phyloP scores from a whole-genome alignment of 805 yeast genomes.

The Tetrapisispora fleetii region DNA sequence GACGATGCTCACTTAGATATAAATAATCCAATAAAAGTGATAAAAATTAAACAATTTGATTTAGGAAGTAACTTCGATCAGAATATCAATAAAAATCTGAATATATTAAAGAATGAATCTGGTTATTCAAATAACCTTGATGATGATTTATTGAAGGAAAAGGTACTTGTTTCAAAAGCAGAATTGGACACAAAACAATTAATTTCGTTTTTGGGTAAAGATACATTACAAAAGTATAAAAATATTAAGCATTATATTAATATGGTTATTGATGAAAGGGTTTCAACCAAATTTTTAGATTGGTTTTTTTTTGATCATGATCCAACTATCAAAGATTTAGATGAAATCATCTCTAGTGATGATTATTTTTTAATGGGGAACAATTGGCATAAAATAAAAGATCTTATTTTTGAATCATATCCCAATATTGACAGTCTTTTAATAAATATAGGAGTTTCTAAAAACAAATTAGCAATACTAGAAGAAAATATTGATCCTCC shows the following conservation, averaged over 20 bases:
- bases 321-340: neutral
- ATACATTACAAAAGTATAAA: neutral
- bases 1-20: neutral
- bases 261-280: conserved; percentile 12
- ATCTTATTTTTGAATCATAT: neutral
- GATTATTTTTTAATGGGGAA: neutral
- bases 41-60: conserved; percentile 12
- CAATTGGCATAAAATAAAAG: neutral
- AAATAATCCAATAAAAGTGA: neutral
- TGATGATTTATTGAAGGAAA: conserved; percentile 1
- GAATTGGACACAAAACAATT: neutral
- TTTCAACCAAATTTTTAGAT: conserved; percentile 17
- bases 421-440: conserved; percentile 8
- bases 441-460: conserved; percentile 13
- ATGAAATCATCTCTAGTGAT: neutral
- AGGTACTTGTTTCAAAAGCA: neutral
- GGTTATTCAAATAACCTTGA: neutral
- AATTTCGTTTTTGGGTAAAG: neutral
- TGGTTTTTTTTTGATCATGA: conserved; percentile 21
- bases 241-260: conserved; percentile 9
- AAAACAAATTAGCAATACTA: neutral
- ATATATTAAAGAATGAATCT: conserved; percentile 5
- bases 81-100: conserved; percentile 7
- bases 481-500: neutral
- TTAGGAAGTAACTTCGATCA: conserved; percentile 17